A percentile compares a stretch with the other conserved stretches of the same genome.
Evolutionary conservation across 208 protist genomes (phyloP).

Genomic region (Trypanosomatidae sp.): DNA sequence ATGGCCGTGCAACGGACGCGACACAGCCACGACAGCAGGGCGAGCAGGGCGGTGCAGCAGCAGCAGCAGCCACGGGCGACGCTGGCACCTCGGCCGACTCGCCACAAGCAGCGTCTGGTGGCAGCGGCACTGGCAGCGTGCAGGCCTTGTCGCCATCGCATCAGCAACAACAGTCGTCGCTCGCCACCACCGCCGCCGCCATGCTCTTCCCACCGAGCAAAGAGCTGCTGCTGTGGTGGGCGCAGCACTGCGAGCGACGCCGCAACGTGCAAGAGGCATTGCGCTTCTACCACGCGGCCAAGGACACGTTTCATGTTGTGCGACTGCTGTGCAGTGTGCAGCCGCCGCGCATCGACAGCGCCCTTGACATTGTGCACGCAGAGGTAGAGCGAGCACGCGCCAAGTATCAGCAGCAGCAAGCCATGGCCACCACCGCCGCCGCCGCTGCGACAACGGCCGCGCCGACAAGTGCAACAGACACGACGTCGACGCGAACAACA

Average conservation of each 20-base stretch:
- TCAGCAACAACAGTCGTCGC: background rate
- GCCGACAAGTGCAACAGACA: too few relatives aligned
- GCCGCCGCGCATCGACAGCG: slow-evolving; percentile 71
- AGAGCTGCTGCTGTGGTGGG: slow-evolving; percentile 89
- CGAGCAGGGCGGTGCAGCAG: too few relatives aligned
- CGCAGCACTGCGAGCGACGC: slow-evolving; percentile 84
- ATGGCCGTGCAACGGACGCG: too few relatives aligned
- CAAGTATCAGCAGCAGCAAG: slow-evolving; percentile 30
- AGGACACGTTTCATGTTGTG: slow-evolving; percentile 85
- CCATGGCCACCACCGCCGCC: slow-evolving; percentile 11
- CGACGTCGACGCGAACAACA: too few relatives aligned
- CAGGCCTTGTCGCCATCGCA: background rate
- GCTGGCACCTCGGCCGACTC: background rate
- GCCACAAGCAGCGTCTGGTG: background rate
- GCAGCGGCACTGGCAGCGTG: background rate
- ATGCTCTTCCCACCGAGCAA: slow-evolving; percentile 51
- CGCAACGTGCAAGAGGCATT: slow-evolving; percentile 81
- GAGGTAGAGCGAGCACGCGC: slow-evolving; percentile 39
- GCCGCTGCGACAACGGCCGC: background rate
- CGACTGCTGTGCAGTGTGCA: slow-evolving; percentile 73
- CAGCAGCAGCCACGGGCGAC: too few relatives aligned
- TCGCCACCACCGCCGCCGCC: slow-evolving; percentile 21
- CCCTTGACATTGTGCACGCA: slow-evolving; percentile 67
- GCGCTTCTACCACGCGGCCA: slow-evolving; percentile 78
- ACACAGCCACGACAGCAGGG: too few relatives aligned